Evolutionary conservation across 495 filamentous ascomycete genomes (phyloP).

Genomic region (Aspergillus incahuasiensis): DNA sequence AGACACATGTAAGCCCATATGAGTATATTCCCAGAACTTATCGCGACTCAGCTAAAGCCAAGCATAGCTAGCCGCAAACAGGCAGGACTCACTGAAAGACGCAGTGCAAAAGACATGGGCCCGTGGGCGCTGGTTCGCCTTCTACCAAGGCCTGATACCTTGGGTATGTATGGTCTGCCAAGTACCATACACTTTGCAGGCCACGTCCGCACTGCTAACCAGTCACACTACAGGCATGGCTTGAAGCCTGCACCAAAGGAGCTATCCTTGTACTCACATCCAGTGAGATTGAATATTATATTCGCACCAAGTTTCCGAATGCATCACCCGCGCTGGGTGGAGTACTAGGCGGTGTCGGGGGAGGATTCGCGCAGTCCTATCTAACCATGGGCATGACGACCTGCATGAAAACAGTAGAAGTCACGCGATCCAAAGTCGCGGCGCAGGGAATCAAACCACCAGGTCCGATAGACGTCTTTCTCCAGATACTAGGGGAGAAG

Average conservation of each 20-base stretch:
- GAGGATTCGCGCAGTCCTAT: slow-evolving; percentile 96
- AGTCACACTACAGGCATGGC: slow-evolving; percentile 66
- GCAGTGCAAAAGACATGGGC: background rate
- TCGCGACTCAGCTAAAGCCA: slow-evolving; percentile 52
- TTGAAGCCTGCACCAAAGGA: slow-evolving; percentile 99
- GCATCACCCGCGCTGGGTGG: slow-evolving; percentile 80
- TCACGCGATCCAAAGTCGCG: slow-evolving; percentile 94
- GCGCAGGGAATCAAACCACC: slow-evolving; percentile 75
- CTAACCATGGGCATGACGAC: slow-evolving; percentile 99
- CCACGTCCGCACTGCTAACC: no score
- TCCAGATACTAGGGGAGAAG: slow-evolving; percentile 91
- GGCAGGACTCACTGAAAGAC: slow-evolving; percentile 91
- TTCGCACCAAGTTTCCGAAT: slow-evolving; percentile 62
- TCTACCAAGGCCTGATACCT: slow-evolving; percentile 98
- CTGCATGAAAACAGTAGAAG: slow-evolving; percentile 99
- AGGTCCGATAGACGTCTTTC: slow-evolving; percentile 87
- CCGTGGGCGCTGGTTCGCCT: slow-evolving; percentile 38
- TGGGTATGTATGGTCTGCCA: slow-evolving; percentile 52
- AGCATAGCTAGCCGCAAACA: slow-evolving; percentile 86
- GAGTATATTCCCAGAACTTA: slow-evolving; percentile 66
- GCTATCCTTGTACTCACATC: slow-evolving; percentile 98
- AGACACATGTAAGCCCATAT: slow-evolving; percentile 98
- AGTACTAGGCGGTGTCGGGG: slow-evolving; percentile 85
- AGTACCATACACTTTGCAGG: no score
- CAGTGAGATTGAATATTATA: slow-evolving; percentile 90